Percentiles rank a stretch among this genome's conserved stretches.
Evolutionary conservation across 495 filamentous ascomycete species (phyloP).

Genomic region (Barbatosphaeria neglecta): DNA sequence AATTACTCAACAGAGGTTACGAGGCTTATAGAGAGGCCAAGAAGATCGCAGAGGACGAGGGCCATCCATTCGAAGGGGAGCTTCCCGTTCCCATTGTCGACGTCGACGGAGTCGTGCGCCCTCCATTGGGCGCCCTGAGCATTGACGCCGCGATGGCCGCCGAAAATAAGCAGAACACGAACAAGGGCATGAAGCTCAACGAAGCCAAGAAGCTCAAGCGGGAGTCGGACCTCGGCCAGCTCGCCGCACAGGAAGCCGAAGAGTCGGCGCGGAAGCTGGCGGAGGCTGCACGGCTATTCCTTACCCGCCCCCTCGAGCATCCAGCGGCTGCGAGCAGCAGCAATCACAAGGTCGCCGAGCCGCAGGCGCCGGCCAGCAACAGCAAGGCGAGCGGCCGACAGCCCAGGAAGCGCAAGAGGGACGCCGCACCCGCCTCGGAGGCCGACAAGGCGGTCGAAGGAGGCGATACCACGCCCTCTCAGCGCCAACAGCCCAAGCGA

Average conservation of each 20-base stretch:
- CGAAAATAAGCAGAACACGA: constrained; percentile 52
- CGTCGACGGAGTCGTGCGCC: constrained; percentile 30
- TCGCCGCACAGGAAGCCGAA: constrained; percentile 57
- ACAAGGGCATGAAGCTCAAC: constrained; percentile 83
- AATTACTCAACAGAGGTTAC: constrained; percentile 60
- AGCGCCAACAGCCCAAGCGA: constrained; percentile 36
- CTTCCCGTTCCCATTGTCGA: constrained; percentile 33
- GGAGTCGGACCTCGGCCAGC: constrained; percentile 50
- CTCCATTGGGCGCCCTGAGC: constrained; percentile 38
- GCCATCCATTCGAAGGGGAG: constrained; percentile 46
- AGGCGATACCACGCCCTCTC: constrained; percentile 12
- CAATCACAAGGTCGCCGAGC: constrained; percentile 2
- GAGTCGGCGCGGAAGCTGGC: constrained; percentile 46
- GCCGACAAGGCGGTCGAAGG: constrained; percentile 29
- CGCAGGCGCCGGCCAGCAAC: constrained; percentile 10
- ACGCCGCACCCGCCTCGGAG: constrained; percentile 31
- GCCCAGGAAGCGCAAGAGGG: constrained; percentile 42
- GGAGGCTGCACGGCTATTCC: constrained; percentile 41
- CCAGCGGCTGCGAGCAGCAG: neutral
- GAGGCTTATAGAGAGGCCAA: constrained; percentile 63
- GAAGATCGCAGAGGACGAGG: constrained; percentile 53
- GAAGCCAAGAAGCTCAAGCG: constrained; percentile 87
- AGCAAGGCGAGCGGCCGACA: constrained; percentile 15
- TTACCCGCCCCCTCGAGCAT: constrained; percentile 11
- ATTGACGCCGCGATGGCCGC: constrained; percentile 31